Evolutionary conservation across 2,329 filamentous ascomycete genomes (phyloP).

Genomic region (Alternaria panax): DNA sequence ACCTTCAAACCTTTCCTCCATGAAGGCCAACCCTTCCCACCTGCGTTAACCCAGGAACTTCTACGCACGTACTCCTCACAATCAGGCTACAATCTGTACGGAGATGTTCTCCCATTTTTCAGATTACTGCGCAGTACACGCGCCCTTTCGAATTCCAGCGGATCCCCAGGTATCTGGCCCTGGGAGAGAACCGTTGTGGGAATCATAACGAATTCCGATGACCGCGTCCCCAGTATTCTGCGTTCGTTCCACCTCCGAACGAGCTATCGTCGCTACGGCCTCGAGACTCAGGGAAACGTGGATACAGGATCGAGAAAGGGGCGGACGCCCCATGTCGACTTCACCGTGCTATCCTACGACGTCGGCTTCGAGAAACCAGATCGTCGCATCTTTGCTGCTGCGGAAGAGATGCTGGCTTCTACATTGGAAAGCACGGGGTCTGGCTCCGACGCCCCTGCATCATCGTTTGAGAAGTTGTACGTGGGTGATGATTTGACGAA

Average conservation of each 20-base stretch:
- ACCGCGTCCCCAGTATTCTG: conserved; percentile 64
- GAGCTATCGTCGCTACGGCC: conserved; percentile 25
- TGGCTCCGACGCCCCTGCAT: conserved; percentile 1
- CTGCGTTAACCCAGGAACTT: conserved; percentile 57
- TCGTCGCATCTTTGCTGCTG: conserved; percentile 63
- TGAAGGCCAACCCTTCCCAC: conserved; percentile 50
- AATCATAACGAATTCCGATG: conserved; percentile 69
- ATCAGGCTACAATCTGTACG: conserved; percentile 61
- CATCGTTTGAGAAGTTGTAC: conserved; percentile 56
- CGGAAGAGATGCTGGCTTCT: conserved; percentile 54
- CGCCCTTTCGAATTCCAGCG: background rate
- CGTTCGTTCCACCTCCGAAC: conserved; percentile 62
- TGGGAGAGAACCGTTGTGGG: conserved; percentile 59
- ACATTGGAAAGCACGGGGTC: conserved; percentile 33
- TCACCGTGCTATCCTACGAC: conserved; percentile 69
- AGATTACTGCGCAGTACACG: conserved; percentile 52
- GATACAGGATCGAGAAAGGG: conserved; percentile 31
- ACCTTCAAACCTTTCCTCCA: conserved; percentile 51
- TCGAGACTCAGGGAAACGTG: conserved; percentile 10
- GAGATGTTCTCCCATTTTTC: conserved; percentile 58
- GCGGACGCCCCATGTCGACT: conserved; percentile 57
- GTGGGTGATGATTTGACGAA: conserved; percentile 63
- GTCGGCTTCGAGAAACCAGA: conserved; percentile 68
- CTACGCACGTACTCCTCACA: conserved; percentile 62
- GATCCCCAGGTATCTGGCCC: conserved; percentile 30